Conservation (phyloP, 768 basidiomycete species). For the Termitomyces sp. region DNA sequence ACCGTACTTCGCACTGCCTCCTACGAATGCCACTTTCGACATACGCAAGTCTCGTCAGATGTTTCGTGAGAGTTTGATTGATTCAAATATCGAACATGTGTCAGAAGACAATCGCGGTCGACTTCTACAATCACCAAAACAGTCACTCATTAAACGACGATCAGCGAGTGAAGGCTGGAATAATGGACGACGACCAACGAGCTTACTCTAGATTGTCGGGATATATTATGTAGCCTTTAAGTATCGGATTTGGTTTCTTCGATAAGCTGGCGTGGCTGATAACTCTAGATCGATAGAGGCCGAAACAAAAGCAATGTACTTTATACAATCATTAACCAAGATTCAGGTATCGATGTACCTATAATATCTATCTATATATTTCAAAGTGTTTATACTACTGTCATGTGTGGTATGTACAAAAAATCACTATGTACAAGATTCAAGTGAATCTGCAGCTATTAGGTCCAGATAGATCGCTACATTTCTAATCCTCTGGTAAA, state of each 20-base stretch:
- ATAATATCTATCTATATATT: neutral
- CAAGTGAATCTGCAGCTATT: no score
- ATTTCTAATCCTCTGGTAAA: no score
- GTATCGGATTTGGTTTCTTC: neutral
- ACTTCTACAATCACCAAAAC: neutral
- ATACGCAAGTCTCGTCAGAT: conserved; percentile 21
- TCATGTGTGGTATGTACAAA: no score
- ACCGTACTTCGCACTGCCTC: conserved; percentile 40
- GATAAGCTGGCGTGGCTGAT: neutral
- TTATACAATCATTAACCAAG: neutral
- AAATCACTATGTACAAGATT: no score
- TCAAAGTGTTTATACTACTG: no score
- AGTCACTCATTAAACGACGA: conserved; percentile 21
- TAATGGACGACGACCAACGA: conserved; percentile 7
- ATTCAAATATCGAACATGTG: conserved; percentile 4
- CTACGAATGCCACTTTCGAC: conserved; percentile 21
- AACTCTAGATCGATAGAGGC: neutral
- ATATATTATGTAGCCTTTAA: neutral
- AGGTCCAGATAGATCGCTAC: no score
- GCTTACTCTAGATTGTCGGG: neutral
- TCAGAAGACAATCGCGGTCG: conserved; percentile 10
- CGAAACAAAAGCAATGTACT: conserved; percentile 1
- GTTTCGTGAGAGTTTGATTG: conserved; percentile 18
- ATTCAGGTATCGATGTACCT: neutral
- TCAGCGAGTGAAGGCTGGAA: conserved; percentile 29